phyloP scores from a whole-genome alignment of 345 rosid genomes.

The Ricinus communis region DNA sequence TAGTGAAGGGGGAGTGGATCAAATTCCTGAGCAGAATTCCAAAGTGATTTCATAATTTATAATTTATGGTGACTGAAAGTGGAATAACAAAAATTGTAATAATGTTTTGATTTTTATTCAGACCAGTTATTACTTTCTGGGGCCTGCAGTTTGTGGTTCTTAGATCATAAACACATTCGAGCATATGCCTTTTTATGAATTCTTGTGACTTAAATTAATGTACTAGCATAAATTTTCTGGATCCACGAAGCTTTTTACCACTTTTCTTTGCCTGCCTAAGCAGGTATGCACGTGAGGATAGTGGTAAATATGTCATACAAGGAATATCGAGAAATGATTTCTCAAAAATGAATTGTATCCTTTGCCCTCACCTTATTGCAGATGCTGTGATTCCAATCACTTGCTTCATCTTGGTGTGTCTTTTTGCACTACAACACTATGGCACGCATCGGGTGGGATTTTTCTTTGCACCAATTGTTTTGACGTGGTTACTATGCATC shows the following conservation, averaged over 20 bases:
- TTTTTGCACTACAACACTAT: conserved; percentile 95
- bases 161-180: too few species aligned
- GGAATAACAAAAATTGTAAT: neutral
- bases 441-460: conserved; percentile 95
- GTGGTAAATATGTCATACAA: neutral
- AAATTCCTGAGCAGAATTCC: neutral
- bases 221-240: neutral
- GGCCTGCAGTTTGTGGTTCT: too few species aligned
- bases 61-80: neutral
- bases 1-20: neutral
- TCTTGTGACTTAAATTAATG: neutral
- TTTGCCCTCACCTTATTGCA: conserved; percentile 32
- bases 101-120: neutral
- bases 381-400: conserved; percentile 96
- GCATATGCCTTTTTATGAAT: too few species aligned
- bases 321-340: neutral
- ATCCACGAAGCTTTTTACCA: neutral
- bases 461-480: conserved; percentile 85
- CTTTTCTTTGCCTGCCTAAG: neutral
- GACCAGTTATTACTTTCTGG: too few species aligned
- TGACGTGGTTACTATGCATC: conserved; percentile 83
- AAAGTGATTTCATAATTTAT: neutral
- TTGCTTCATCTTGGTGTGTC: conserved; percentile 92
- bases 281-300: neutral
- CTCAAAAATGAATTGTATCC: neutral